A percentile compares a stretch with the other conserved stretches of the same genome.
Evolutionary conservation across 352 stramenopile genomes (phyloP).

Genomic region (Pelagophyceae sp.): DNA sequence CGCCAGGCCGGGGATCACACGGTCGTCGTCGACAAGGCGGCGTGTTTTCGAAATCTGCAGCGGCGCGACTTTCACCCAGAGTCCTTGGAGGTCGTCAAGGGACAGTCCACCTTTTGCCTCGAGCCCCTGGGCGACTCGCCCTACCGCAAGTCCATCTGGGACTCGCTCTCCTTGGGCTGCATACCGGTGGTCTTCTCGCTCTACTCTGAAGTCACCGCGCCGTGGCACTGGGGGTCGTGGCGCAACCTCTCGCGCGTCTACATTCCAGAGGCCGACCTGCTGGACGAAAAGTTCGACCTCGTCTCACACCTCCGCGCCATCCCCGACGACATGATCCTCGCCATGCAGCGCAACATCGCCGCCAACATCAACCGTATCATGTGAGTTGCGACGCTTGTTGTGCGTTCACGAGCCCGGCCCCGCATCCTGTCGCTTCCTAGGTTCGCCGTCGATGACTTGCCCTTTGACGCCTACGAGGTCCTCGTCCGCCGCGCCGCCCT

Average conservation of each 20-base stretch:
- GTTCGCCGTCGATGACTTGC: conserved; percentile 12
- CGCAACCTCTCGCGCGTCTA: neutral
- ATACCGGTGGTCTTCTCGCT: conserved; percentile 12
- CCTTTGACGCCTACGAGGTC: conserved; percentile 5
- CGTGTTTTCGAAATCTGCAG: neutral
- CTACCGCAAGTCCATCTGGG: conserved; percentile 13
- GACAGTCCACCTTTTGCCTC: neutral
- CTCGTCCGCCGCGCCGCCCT: neutral
- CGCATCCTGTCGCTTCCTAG: too few species aligned
- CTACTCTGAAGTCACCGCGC: neutral
- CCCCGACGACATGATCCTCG: neutral
- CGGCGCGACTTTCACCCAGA: neutral
- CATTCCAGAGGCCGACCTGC: neutral
- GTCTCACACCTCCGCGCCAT: neutral
- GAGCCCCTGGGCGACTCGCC: conserved; percentile 8
- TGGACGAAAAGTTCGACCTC: neutral
- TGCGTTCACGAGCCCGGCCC: too few species aligned
- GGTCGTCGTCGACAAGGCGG: neutral
- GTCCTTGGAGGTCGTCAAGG: neutral
- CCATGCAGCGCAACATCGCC: neutral
- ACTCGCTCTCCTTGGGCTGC: neutral
- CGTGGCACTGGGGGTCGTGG: conserved; percentile 4
- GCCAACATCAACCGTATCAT: neutral
- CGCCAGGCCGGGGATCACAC: neutral
- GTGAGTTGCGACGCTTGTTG: too few species aligned